phyloP scores from a whole-genome alignment of 192 early-diverging fungal species.

The Coemansia sp. region DNA sequence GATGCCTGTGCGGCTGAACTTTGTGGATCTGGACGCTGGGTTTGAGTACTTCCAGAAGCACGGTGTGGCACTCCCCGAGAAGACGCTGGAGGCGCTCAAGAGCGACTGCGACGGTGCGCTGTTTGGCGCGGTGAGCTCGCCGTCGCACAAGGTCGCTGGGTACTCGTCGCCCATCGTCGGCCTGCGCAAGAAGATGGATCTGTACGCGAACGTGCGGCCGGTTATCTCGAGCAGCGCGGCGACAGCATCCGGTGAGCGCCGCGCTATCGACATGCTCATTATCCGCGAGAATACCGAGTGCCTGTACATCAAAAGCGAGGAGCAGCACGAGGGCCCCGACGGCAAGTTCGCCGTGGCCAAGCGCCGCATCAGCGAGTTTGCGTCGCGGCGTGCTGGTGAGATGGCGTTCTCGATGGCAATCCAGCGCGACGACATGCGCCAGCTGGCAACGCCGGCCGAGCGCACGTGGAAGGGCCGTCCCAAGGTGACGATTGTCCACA shows the following conservation, averaged over 20 bases:
- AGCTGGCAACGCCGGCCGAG: slow-evolving; percentile 48
- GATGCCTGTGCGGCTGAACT: slow-evolving; percentile 60
- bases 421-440: slow-evolving; percentile 65
- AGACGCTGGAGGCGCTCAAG: slow-evolving; percentile 75
- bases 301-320: slow-evolving; percentile 55
- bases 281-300: slow-evolving; percentile 98
- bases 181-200: slow-evolving; percentile 87
- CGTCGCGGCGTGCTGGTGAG: slow-evolving; percentile 77
- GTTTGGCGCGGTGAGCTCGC: slow-evolving; percentile 97
- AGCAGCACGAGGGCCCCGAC: slow-evolving; percentile 49
- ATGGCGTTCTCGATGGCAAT: slow-evolving; percentile 94
- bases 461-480: slow-evolving; percentile 62
- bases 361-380: slow-evolving; percentile 84
- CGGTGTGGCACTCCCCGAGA: slow-evolving; percentile 83
- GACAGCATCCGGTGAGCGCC: slow-evolving; percentile 47
- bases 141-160: slow-evolving; percentile 95
- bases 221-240: slow-evolving; percentile 65
- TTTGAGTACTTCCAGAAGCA: slow-evolving; percentile 95
- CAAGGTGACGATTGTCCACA: slow-evolving; percentile 94
- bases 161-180: slow-evolving; percentile 98
- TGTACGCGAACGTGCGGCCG: slow-evolving; percentile 96
- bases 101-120: slow-evolving; percentile 86
- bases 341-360: slow-evolving; percentile 71
- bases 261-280: slow-evolving; percentile 90
- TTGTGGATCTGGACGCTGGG: slow-evolving; percentile 85